Base-by-base conservation (phyloP, 345 rosid species). In the Kernera saxatilis region DNA sequence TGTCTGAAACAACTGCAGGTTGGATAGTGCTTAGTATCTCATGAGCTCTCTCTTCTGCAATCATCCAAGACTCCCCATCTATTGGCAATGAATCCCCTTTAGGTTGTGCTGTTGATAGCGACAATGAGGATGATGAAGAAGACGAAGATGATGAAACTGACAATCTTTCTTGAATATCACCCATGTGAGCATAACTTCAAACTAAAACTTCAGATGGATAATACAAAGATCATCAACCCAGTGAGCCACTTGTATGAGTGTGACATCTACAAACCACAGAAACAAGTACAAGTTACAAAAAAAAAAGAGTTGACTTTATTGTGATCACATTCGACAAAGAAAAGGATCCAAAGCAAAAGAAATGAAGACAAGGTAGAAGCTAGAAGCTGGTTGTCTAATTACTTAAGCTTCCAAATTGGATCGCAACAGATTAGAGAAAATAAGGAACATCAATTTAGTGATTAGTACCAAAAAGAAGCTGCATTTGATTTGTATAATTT, bases 11-110 rank as follows among this genome's bases (percentile, higher is more conserved):
- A 65, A 79, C 30, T 40, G 80, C 55, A 12, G 96, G 96, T 79
- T 87, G 96, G 64, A 90, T 82, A 51, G 66, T 61, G 74, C 75
- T 75, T 36, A 93, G 79, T 75, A 93, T 87, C 81, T 93, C 98
- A 48, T 73, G 78, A 78, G 71, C 82, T 78, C 96, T 91, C 55
- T 81, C 70, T 79, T 93, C 98, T 50, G 92, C 90, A 78, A 86
- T 58, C 66, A 69, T 63, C 97, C 94, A 91, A 27, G 80, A 80
- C 33, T 91, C 94, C 5, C 39, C 41, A 60, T 84, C 86, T 73
- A 85, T 63, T 54, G 82, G 69, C 65, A 86, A 73, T 29, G 84
- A 80, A 30, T 67, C 57, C 5, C 18, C 64, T 69, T 56, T 68
- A 67, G 69, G 79, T 3, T 68, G 74, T 39, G 70, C 30, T 17